Conservation (phyloP, 306 rosid species). For the Abrus precatorius region DNA sequence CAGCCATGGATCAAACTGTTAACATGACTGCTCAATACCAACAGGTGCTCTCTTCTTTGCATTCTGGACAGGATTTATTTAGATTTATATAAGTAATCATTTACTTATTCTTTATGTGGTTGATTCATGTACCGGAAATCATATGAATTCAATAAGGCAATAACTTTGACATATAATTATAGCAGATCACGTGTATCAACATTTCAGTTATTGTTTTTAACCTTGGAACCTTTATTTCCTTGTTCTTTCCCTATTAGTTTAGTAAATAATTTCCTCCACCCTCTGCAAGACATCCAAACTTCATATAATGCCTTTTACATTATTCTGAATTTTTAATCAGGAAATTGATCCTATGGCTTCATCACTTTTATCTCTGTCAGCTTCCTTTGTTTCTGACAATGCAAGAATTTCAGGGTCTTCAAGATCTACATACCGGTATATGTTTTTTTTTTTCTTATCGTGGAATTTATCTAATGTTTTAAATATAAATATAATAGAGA, state of each 20-base stretch:
- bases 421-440: conserved; percentile 65
- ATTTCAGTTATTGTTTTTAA: conserved; percentile 32
- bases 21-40: conserved; percentile 50
- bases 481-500: conserved; percentile 7
- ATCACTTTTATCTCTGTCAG: conserved; percentile 46
- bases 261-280: conserved; percentile 34
- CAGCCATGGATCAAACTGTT: conserved; percentile 53
- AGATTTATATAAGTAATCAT: conserved; percentile 5
- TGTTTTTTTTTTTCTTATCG: conserved; percentile 37
- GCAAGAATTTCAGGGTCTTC: conserved; percentile 59
- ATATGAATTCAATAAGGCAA: conserved; percentile 27
- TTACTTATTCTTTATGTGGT: conserved; percentile 13
- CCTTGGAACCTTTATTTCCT: conserved; percentile 27
- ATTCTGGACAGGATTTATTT: conserved; percentile 46
- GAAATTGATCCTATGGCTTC: conserved; percentile 56
- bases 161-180: conserved; percentile 22
- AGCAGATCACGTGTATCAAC: conserved; percentile 17
- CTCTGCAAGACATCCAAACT: conserved; percentile 15
- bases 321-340: conserved; percentile 55
- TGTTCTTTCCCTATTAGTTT: conserved; percentile 8
- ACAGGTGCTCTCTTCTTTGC: conserved; percentile 60
- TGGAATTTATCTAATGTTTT: conserved; percentile 26
- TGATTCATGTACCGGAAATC: conserved; percentile 23
- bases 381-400: conserved; percentile 50
- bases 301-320: conserved; percentile 16